Percentiles rank a stretch among this genome's conserved stretches.
phyloP scores from a whole-genome alignment of 73 alveolate genomes.

The Paramecium sexaurelia region DNA sequence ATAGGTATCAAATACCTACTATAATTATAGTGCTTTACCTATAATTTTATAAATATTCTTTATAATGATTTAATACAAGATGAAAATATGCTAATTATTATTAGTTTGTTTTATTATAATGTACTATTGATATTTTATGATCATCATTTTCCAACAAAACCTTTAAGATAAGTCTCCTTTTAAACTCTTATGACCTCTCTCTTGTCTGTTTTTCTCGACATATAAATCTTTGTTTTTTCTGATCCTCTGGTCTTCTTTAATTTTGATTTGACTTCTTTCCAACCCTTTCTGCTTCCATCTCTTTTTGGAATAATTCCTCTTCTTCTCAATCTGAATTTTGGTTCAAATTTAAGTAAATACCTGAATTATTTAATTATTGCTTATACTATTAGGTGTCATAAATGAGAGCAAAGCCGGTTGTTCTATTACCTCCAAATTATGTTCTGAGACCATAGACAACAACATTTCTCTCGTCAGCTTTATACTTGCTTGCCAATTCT shows the following conservation, averaged over 20 bases:
- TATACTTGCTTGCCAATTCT: slow-evolving; percentile 79
- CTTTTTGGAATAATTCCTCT: slow-evolving; percentile 59
- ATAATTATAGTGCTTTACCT: too few species aligned
- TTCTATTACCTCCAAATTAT: slow-evolving; percentile 93
- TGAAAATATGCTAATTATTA: background rate
- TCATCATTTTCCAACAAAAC: slow-evolving; percentile 49
- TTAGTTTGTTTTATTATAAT: background rate
- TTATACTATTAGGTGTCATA: slow-evolving; percentile 83
- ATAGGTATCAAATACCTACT: background rate
- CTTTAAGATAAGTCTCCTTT: slow-evolving; percentile 41
- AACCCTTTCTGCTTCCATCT: slow-evolving; percentile 69
- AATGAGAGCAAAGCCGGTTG: slow-evolving; percentile 93
- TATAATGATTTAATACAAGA: background rate
- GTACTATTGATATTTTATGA: background rate
- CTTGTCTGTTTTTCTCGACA: slow-evolving; percentile 52
- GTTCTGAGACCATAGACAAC: slow-evolving; percentile 88
- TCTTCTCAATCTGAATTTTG: slow-evolving; percentile 79
- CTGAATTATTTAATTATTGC: background rate
- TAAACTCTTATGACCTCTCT: slow-evolving; percentile 45
- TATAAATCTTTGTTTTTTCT: slow-evolving; percentile 36
- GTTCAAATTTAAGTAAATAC: slow-evolving; percentile 85
- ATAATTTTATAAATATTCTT: too few species aligned
- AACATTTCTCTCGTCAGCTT: slow-evolving; percentile 80
- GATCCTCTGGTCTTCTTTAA: slow-evolving; percentile 64
- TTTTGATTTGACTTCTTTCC: slow-evolving; percentile 70